Evolutionary conservation across 1,139 yeast genomes (phyloP).

Genomic region (Saccharomyces uvarum): DNA sequence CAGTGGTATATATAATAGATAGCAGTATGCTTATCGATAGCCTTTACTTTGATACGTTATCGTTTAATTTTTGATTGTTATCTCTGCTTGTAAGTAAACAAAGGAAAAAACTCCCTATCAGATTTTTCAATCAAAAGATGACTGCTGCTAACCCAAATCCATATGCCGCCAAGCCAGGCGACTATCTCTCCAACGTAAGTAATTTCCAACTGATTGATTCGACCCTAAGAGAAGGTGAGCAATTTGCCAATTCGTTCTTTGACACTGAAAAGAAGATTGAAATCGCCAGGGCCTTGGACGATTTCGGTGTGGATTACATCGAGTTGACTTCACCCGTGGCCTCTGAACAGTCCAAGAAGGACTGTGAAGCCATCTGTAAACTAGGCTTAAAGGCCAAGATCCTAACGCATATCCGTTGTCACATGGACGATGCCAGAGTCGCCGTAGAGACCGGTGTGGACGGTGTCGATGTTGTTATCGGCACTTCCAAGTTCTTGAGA

Average conservation of each 20-base stretch:
- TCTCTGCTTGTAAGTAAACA: background rate
- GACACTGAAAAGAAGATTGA: constrained; percentile 91
- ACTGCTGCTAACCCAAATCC: constrained; percentile 44
- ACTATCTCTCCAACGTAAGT: constrained; percentile 79
- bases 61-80: background rate
- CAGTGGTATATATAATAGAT: background rate
- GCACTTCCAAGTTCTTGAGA: constrained; percentile 91
- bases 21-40: background rate
- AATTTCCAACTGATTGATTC: constrained; percentile 89
- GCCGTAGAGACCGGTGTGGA: constrained; percentile 98
- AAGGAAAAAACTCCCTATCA: background rate
- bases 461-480: constrained; percentile 97
- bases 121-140: background rate
- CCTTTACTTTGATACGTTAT: background rate
- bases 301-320: constrained; percentile 94
- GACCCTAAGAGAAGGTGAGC: constrained; percentile 96
- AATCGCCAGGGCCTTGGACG: constrained; percentile 94
- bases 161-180: constrained; percentile 92
- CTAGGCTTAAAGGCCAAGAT: constrained; percentile 92
- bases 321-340: constrained; percentile 97
- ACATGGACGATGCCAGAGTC: constrained; percentile 95
- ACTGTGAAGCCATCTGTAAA: constrained; percentile 97
- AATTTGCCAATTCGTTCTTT: constrained; percentile 94
- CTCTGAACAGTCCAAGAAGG: constrained; percentile 83
- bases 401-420: constrained; percentile 87